Conservation (phyloP, 371 early-diverging fungal species). For the Paraphysoderma sedebokerense region DNA sequence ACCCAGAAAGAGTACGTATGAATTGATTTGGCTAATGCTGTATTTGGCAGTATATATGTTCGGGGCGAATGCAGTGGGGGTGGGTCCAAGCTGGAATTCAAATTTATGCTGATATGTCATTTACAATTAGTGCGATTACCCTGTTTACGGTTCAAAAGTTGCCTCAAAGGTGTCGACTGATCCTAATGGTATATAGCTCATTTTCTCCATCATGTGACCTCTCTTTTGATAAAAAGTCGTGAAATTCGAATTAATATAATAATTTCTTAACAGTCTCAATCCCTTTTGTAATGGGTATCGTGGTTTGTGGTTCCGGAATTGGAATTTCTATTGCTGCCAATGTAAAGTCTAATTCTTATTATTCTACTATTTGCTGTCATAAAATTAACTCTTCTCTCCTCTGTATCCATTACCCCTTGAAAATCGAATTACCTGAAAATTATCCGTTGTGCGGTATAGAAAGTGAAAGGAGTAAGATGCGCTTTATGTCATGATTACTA, state of each 20-base stretch:
- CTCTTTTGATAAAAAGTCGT: constrained; percentile 2
- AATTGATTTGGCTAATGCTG: not conserved
- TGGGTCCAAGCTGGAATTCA: too few relatives aligned
- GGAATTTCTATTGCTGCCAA: constrained; percentile 4
- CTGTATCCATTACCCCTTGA: not conserved
- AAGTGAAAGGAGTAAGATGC: constrained; percentile 3
- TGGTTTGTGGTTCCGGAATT: constrained; percentile 5
- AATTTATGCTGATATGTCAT: not conserved
- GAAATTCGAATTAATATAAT: constrained; percentile 4
- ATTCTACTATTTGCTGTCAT: not conserved
- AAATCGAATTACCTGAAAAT: not conserved
- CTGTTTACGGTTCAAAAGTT: constrained; percentile 1
- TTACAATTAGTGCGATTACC: constrained; percentile 1
- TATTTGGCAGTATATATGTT: too few relatives aligned
- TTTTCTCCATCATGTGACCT: not conserved
- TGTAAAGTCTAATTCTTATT: not conserved
- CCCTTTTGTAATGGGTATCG: constrained; percentile 1
- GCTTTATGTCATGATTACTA: constrained; percentile 4
- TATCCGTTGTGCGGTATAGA: not conserved
- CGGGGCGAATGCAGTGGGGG: too few relatives aligned
- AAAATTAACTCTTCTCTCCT: not conserved
- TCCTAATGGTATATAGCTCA: not conserved
- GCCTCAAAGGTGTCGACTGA: constrained; percentile 1
- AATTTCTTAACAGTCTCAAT: not conserved
- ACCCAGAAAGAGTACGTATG: constrained; percentile 1